Percentiles rank a stretch among this genome's conserved stretches.
phyloP scores from a whole-genome alignment of 2,329 filamentous ascomycete genomes.

The Bipolaris zeicola region DNA sequence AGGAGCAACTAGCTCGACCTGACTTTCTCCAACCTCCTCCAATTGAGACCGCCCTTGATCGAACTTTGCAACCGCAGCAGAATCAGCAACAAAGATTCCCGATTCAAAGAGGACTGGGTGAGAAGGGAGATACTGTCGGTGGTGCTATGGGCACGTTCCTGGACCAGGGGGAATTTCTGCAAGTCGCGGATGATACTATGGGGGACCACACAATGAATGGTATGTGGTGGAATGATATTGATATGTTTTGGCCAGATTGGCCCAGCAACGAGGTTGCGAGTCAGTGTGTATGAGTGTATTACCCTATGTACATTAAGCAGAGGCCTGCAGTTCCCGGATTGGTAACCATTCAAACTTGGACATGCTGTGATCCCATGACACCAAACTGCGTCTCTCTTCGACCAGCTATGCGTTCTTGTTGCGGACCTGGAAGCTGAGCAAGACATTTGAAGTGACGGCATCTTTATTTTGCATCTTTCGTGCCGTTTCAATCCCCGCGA shows the following conservation, averaged over 20 bases:
- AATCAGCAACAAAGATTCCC: background rate
- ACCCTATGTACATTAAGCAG: background rate
- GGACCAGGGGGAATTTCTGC: background rate
- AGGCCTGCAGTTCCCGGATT: background rate
- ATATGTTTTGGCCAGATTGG: conserved; percentile 1
- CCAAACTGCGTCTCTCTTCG: background rate
- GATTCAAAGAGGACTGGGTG: background rate
- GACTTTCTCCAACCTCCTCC: background rate
- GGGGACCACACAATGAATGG: conserved; percentile 1
- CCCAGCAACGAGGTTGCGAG: background rate
- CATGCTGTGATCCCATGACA: background rate
- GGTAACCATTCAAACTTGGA: background rate
- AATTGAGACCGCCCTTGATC: background rate
- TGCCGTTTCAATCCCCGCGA: conserved; percentile 60
- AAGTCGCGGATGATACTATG: background rate
- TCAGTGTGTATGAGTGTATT: background rate
- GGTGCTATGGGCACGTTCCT: background rate
- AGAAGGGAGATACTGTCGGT: background rate
- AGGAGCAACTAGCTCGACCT: background rate
- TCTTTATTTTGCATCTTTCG: conserved; percentile 56
- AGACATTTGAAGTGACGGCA: conserved; percentile 57
- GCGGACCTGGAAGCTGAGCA: conserved; percentile 53
- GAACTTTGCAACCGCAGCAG: background rate
- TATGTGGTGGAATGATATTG: conserved; percentile 1
- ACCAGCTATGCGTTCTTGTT: background rate